Evolutionary conservation across 1,139 yeast genomes (phyloP), one percentile per base, ranked within the genome.

Genomic region (Geotrichum citri-aurantii): DNA sequence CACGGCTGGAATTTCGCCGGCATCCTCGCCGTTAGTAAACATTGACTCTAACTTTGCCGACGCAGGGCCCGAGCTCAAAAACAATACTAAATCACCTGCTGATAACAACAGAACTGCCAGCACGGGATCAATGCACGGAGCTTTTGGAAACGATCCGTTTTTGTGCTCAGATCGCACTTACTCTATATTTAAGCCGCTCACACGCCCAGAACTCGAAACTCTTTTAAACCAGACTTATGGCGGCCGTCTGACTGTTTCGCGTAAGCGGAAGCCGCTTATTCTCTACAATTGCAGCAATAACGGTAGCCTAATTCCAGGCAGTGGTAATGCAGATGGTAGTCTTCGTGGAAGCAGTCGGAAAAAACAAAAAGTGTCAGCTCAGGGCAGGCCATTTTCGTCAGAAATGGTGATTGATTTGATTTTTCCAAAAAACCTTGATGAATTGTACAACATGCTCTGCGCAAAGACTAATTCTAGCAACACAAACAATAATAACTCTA

Each of bases 351-450:
- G 14, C 21, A 50, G 33, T 17, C 23, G 27, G n/a, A 23, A 44
- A n/a, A 40, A n/a, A 19, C 40, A 52, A n/a, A 53, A 50, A 26
- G 51, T 42, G 24, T 26, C 17, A 7, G n/a, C 50, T 1, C 61
- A 59, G 33, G 61, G 61, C 4, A 48, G 61, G 5, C 61, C 61
- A 2, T 56, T 47, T 26, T 59, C 61, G 5, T 26, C 53, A 6
- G 61, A 59, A 53, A 59, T 59, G 61, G 53, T 50, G 4, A 33
- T 59, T 14, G 59, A 59, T 5, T 52, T 54, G 21, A 50, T 59
- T 27, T 52, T 59, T 33, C 55, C 61, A 4, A 51, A 46, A 14
- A 48, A n/a, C 21, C 48, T 59, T 8, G 61, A 59, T 21, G 52
- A 59, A 12, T 26, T 59, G 7, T 50, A 56, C 48, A 42, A 49